Evolutionary conservation across 164 flowering plant genomes (phyloP).

Genomic region (Santalum album): DNA sequence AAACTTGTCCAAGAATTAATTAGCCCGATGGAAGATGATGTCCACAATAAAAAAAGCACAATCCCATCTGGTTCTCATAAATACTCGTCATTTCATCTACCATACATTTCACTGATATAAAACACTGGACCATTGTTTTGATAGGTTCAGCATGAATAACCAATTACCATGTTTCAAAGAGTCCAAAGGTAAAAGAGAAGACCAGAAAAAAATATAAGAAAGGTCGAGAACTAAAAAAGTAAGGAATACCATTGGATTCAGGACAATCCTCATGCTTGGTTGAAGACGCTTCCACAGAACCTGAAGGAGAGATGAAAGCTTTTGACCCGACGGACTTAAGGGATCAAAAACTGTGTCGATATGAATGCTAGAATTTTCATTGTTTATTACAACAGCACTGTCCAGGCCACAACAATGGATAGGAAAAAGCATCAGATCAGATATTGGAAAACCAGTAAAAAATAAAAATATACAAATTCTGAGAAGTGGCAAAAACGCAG

Average conservation of each 20-base stretch:
- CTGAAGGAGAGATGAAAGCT: conserved; percentile 69
- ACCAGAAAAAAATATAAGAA: not conserved
- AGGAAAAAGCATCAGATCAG: not conserved
- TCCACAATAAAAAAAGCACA: too few relatives aligned
- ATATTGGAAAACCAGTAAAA: not conserved
- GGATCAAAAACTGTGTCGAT: conserved; percentile 98
- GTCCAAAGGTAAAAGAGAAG: not conserved
- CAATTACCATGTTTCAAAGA: not conserved
- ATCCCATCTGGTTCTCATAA: too few relatives aligned
- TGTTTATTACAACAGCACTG: conserved; percentile 72
- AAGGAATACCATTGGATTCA: conserved; percentile 77
- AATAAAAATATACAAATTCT: too few relatives aligned
- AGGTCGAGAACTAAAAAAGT: not conserved
- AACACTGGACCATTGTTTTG: too few relatives aligned
- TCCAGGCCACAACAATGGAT: conserved; percentile 6
- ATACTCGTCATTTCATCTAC: too few relatives aligned
- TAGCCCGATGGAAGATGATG: too few relatives aligned
- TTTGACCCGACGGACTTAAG: conserved; percentile 79
- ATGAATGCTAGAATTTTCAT: conserved; percentile 68
- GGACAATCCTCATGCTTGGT: conserved; percentile 92
- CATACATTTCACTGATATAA: too few relatives aligned
- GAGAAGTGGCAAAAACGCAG: too few relatives aligned
- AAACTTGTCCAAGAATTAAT: too few relatives aligned
- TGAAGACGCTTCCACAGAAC: conserved; percentile 53
- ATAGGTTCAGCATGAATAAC: not conserved